Evolutionary conservation across 1,284 basidiomycete species (phyloP).

Genomic region (Papiliotrema flavescens): DNA sequence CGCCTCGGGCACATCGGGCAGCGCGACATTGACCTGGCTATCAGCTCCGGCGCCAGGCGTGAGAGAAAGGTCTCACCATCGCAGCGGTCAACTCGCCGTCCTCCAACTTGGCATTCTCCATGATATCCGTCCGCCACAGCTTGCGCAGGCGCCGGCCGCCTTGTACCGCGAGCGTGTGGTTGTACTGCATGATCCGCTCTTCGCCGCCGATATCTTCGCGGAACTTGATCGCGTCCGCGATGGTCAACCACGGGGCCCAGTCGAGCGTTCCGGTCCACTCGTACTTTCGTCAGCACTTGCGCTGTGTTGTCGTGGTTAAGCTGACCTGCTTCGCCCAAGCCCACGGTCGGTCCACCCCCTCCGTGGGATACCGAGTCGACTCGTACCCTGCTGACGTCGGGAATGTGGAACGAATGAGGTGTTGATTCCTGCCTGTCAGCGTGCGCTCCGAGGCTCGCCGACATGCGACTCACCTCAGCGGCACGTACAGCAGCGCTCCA

Average conservation of each 20-base stretch:
- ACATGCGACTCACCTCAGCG: constrained; percentile 57
- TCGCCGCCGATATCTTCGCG: constrained; percentile 80
- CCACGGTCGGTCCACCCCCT: constrained; percentile 27
- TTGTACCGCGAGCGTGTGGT: constrained; percentile 64
- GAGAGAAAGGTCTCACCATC: constrained; percentile 59
- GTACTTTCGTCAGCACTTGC: constrained; percentile 14
- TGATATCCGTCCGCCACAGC: constrained; percentile 61
- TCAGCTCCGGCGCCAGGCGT: neutral
- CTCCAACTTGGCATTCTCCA: constrained; percentile 54
- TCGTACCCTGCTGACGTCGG: constrained; percentile 67
- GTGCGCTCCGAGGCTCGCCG: neutral
- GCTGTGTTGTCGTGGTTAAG: constrained; percentile 58
- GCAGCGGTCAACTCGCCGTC: constrained; percentile 63
- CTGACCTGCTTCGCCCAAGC: constrained; percentile 53
- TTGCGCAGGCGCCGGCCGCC: constrained; percentile 67
- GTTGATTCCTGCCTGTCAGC: constrained; percentile 58
- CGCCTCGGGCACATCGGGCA: constrained; percentile 36
- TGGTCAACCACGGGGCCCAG: constrained; percentile 28
- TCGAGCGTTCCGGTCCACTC: constrained; percentile 40
- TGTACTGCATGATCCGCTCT: constrained; percentile 69
- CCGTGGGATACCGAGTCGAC: constrained; percentile 44
- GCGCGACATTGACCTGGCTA: constrained; percentile 44
- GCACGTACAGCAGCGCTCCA: constrained; percentile 71
- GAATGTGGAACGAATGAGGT: constrained; percentile 67
- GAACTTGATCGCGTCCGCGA: constrained; percentile 65